These are phyloP conservation scores for Dentipellis sp. DNA, from an alignment of 768 basidiomycete genomes.

Conservation along the genomic window DNA sequence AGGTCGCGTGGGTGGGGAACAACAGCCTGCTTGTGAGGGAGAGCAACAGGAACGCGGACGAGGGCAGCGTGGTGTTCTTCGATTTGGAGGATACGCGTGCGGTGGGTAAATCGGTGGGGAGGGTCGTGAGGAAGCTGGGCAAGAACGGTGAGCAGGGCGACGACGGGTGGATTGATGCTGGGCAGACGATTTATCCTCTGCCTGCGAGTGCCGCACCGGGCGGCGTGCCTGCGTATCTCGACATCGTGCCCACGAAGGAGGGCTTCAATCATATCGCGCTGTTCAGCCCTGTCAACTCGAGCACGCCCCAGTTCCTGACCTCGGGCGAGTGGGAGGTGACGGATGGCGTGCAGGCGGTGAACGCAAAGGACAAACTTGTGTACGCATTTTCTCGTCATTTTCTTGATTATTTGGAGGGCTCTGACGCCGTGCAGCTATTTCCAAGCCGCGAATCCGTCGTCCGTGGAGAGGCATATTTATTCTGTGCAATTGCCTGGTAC, in stretches of 20 bases:
- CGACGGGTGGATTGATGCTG: constrained; percentile 87
- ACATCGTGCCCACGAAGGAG: constrained; percentile 72
- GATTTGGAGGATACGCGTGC: constrained; percentile 30
- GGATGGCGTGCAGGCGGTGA: constrained; percentile 61
- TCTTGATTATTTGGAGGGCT: not conserved
- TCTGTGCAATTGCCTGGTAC: constrained; percentile 60
- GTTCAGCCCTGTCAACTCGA: constrained; percentile 68
- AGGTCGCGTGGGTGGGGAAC: constrained; percentile 84
- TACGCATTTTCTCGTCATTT: constrained; percentile 30
- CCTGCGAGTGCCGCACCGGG: constrained; percentile 32
- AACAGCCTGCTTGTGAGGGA: constrained; percentile 74
- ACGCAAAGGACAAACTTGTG: constrained; percentile 59
- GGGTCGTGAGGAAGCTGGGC: constrained; percentile 70
- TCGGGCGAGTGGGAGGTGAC: constrained; percentile 88
- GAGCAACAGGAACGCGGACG: constrained; percentile 74
- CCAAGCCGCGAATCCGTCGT: constrained; percentile 73
- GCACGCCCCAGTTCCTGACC: constrained; percentile 75
- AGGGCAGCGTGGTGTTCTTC: constrained; percentile 76
- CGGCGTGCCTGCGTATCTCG: constrained; percentile 68
- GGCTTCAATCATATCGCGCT: constrained; percentile 92
- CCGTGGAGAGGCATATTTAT: constrained; percentile 78
- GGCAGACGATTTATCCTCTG: constrained; percentile 54
- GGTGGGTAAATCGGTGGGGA: constrained; percentile 25
- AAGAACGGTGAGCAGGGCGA: constrained; percentile 81
- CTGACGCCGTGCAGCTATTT: constrained; percentile 60